Percentiles rank a stretch among this genome's conserved stretches.
Evolutionary conservation across 2,329 filamentous ascomycete genomes (phyloP).

Genomic region (Ophiocordyceps camponoti-rufipedis): DNA sequence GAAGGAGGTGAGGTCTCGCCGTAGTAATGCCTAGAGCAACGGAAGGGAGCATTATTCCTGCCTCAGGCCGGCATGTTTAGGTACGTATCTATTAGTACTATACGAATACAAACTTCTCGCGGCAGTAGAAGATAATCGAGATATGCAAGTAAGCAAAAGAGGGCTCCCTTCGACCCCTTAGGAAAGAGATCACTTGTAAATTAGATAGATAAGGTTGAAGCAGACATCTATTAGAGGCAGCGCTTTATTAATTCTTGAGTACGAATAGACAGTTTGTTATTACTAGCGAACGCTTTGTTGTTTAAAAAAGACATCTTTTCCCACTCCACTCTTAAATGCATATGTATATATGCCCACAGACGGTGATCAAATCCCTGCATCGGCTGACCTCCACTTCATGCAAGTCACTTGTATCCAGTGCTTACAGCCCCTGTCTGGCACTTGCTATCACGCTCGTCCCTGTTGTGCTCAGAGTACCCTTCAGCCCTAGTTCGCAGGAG

Average conservation of each 20-base stretch:
- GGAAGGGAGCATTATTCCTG: neutral
- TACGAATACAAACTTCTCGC: no score
- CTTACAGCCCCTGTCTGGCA: neutral
- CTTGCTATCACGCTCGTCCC: neutral
- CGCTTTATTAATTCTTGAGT: neutral
- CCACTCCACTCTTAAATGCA: no score
- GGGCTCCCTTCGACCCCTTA: no score
- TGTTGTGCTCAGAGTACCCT: neutral
- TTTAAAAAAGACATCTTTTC: neutral
- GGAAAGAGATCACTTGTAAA: neutral
- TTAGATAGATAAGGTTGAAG: neutral
- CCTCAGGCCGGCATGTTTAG: neutral
- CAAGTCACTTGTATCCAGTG: neutral
- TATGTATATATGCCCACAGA: neutral
- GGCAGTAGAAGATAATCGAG: neutral
- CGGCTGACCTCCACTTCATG: no score
- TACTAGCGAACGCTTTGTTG: neutral
- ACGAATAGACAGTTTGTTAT: neutral
- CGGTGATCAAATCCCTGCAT: no score
- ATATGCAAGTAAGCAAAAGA: no score
- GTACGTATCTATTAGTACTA: neutral
- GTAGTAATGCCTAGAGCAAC: neutral
- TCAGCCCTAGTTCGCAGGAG: neutral
- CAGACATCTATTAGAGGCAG: neutral
- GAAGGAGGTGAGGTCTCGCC: no score